phyloP scores from a whole-genome alignment of 768 basidiomycete genomes.

The Lentinus tigrinus region DNA sequence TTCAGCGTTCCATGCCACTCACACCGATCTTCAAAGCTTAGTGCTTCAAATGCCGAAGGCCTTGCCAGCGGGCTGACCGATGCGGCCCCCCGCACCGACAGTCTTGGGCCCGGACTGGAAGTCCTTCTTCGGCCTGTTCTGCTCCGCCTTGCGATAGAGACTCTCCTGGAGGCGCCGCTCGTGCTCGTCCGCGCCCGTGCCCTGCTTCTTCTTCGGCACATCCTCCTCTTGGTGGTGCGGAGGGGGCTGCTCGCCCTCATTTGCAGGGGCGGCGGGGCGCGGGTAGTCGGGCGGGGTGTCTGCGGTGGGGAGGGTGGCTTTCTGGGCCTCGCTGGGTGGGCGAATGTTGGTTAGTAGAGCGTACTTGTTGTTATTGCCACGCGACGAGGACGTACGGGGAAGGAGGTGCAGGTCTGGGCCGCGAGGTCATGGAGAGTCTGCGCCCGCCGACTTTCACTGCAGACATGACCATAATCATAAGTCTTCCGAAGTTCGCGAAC shows the following conservation, averaged over 20 bases:
- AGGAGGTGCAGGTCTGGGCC: conserved; percentile 10
- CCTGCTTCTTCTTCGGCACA: conserved; percentile 19
- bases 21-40: neutral
- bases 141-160: conserved; percentile 19
- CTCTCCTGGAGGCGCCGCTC: conserved; percentile 23
- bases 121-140: conserved; percentile 21
- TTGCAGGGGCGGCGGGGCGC: conserved; percentile 19
- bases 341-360: neutral
- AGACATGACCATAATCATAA: neutral
- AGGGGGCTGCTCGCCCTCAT: conserved; percentile 18
- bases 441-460: conserved; percentile 25
- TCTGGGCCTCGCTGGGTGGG: conserved; percentile 10
- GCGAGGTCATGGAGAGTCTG: conserved; percentile 17
- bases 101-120: conserved; percentile 4
- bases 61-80: conserved; percentile 20
- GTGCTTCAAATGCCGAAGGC: conserved; percentile 4
- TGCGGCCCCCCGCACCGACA: conserved; percentile 15
- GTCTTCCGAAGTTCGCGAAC: neutral
- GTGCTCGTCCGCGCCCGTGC: conserved; percentile 23
- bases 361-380: neutral
- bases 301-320: neutral
- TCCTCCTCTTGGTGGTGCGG: conserved; percentile 17
- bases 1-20: neutral
- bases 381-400: conserved; percentile 6
- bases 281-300: conserved; percentile 21